A percentile compares a stretch with the other conserved stretches of the same genome.
phyloP scores from a whole-genome alignment of 331 rosid species.

The Malus hybrid region DNA sequence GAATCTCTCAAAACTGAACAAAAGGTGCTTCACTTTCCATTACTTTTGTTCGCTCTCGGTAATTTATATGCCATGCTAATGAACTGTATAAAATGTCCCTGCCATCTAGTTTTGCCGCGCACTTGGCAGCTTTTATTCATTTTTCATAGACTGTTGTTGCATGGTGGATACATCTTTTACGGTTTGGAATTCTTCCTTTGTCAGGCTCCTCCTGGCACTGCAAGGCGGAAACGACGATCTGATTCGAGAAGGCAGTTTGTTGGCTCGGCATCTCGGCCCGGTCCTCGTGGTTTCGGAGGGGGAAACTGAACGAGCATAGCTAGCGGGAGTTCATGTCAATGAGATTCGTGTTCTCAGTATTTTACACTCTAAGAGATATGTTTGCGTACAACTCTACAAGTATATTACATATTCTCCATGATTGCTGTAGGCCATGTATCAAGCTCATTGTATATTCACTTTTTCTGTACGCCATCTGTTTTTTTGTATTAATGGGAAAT shows the following conservation, averaged over 20 bases:
- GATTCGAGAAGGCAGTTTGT: slow-evolving; percentile 45
- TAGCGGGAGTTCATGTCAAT: not conserved
- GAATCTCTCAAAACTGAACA: slow-evolving; percentile 84
- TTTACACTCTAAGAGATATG: not conserved
- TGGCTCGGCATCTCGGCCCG: slow-evolving; percentile 54
- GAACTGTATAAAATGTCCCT: not conserved
- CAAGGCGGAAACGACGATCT: slow-evolving; percentile 72
- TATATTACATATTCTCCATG: no score
- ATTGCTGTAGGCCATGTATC: not conserved
- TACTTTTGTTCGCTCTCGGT: not conserved
- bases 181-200: slow-evolving; percentile 3
- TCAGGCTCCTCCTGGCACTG: slow-evolving; percentile 82
- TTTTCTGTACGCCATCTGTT: not conserved
- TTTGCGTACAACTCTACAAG: not conserved
- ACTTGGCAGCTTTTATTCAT: not conserved
- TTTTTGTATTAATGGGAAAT: not conserved
- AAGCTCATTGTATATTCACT: not conserved
- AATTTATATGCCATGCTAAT: not conserved
- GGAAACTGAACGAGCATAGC: slow-evolving; percentile 20
- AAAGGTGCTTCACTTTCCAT: slow-evolving; percentile 45
- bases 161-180: not conserved
- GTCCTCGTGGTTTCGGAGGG: slow-evolving; percentile 82
- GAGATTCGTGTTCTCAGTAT: not conserved
- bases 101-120: not conserved
- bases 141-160: not conserved